Conservation (phyloP, 2,329 filamentous ascomycete species). For the Neobulgaria alba region DNA sequence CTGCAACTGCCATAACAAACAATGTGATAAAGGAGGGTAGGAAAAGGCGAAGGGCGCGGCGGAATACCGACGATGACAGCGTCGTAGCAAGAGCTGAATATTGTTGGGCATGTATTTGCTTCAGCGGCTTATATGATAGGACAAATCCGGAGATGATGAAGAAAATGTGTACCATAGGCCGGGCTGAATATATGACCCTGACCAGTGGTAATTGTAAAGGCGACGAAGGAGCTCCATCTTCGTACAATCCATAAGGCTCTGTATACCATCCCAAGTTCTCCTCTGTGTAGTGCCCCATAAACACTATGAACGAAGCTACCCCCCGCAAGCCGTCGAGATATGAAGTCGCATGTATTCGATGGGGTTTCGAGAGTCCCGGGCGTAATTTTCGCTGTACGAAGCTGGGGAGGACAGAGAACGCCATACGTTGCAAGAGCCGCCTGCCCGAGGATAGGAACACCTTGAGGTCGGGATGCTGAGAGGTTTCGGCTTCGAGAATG, state of each 20-base stretch:
- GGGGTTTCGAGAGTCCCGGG: constrained; percentile 17
- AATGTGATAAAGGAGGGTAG: constrained; percentile 37
- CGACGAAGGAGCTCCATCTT: constrained; percentile 29
- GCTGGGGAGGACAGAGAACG: constrained; percentile 26
- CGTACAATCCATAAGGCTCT: constrained; percentile 26
- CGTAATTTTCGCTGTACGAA: constrained; percentile 28
- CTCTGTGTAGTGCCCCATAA: constrained; percentile 38
- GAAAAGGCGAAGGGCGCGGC: constrained; percentile 39
- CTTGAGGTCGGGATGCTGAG: constrained; percentile 13
- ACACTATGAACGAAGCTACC: constrained; percentile 39
- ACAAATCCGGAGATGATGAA: constrained; percentile 44
- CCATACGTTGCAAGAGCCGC: constrained; percentile 17
- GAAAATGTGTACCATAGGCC: constrained; percentile 43
- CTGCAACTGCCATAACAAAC: constrained; percentile 35
- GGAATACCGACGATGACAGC: constrained; percentile 39
- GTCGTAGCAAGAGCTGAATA: constrained; percentile 31
- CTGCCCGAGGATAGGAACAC: constrained; percentile 17
- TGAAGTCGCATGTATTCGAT: constrained; percentile 29
- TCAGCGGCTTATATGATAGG: constrained; percentile 37
- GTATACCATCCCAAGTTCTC: constrained; percentile 33
- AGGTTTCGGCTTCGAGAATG: constrained; percentile 10
- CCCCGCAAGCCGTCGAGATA: constrained; percentile 44
- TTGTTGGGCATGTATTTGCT: constrained; percentile 33
- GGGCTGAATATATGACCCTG: constrained; percentile 36
- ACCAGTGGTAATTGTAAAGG: constrained; percentile 38